phyloP scores from a whole-genome alignment of 2,329 filamentous ascomycete species.

The Sclerotiophoma versabilis region DNA sequence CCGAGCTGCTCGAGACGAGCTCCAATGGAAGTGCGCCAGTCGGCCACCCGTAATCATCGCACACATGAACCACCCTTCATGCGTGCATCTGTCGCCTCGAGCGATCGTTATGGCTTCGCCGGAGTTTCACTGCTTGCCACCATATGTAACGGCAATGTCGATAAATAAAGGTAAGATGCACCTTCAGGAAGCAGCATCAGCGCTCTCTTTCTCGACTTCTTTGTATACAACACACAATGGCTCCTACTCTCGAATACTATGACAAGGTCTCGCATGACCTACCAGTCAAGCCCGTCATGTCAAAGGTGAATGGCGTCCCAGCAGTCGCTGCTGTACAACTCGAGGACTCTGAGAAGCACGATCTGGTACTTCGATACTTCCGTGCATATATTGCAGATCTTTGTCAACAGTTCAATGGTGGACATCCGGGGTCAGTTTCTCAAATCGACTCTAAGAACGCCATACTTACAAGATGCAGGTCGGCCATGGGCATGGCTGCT shows the following conservation, averaged over 20 bases:
- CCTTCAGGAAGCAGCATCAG: background rate
- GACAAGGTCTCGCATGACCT: slow-evolving; percentile 18
- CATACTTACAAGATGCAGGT: slow-evolving; percentile 2
- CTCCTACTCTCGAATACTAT: slow-evolving; percentile 19
- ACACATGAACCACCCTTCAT: background rate
- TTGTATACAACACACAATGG: slow-evolving; percentile 4
- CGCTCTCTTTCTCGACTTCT: background rate
- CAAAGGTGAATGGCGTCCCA: slow-evolving; percentile 22
- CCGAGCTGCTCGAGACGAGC: slow-evolving; percentile 12
- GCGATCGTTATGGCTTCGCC: slow-evolving; percentile 1
- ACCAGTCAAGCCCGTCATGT: slow-evolving; percentile 16
- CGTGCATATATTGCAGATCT: slow-evolving; percentile 20
- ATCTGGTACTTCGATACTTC: slow-evolving; percentile 21
- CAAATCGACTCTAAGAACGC: background rate
- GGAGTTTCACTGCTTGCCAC: background rate
- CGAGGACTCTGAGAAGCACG: slow-evolving; percentile 17
- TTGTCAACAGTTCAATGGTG: slow-evolving; percentile 11
- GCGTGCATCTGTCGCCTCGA: slow-evolving; percentile 6
- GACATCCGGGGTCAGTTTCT: slow-evolving; percentile 2
- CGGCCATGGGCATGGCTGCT: slow-evolving; percentile 66
- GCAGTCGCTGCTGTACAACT: slow-evolving; percentile 18
- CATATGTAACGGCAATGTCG: background rate
- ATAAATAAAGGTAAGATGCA: slow-evolving; percentile 3
- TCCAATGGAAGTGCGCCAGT: background rate
- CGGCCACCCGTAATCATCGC: background rate